Evolutionary conservation across 371 early-diverging fungal species (phyloP), one percentile per base, ranked within the genome.

Genomic region (Apophysomyces variabilis): DNA sequence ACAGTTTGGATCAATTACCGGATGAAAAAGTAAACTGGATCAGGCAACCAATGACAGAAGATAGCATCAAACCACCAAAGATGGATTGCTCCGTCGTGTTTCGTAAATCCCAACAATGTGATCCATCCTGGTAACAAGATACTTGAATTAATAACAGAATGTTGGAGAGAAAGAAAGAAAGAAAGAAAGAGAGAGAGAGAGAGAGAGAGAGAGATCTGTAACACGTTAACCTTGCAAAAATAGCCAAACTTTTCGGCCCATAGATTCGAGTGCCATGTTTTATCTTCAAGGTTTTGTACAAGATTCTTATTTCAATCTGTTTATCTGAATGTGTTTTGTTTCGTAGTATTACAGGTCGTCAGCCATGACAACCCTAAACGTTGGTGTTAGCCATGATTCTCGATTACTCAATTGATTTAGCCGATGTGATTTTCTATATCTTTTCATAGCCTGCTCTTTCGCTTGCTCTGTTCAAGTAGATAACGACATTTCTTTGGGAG

Each of bases 11-110:
- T 58, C 76, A 79, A 46, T 50, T 82, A 12, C 68, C 79, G 1
- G 67, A 70, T 39, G 79, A 82, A 44, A 77, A 77, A 41, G 44
- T 74, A 38, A 61, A 67, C 7, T 82, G 82, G 82, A 71, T 82
- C 5, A 64, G 62, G 11, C 63, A 68, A 7, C 72, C 72, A 41
- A 64, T 77, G 32, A 26, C 32, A 4, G 62, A 67, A 37, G 70
- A 65, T 56, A 63, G 14, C 71, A 76, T 16, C 73, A 66, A 7
- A 60, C 73, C 14, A 35, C 62, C 13, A 58, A 79, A 26, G 75
- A 66, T 41, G 61, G 69, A 26, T 61, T 5, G 61, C 38, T 74
- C 78, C 0, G 76, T 80, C 39, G 78, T 80, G 2, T 62, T 80
- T 39, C 73, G 74, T 7, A 80, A 80, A 59, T 77, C 80, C 12